A percentile compares a stretch with the other conserved stretches of the same genome.
Conservation (phyloP, 306 rosid species). For the Elaeagnus macrophylla region DNA sequence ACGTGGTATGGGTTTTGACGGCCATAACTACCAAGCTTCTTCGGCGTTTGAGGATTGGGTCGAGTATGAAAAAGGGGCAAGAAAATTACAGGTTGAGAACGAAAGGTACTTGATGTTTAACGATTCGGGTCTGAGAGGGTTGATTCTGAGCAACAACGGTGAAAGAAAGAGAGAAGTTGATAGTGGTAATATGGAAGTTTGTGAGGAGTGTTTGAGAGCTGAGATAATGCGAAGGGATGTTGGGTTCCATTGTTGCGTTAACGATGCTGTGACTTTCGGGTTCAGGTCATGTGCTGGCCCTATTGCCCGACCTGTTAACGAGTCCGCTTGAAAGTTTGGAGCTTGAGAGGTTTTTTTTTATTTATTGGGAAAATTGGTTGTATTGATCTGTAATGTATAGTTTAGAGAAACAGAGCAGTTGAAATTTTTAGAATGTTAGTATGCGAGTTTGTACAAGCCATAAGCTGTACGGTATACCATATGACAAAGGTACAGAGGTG, state of each 20-base stretch:
- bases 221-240: constrained; percentile 20
- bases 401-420: too few species aligned
- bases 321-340: constrained; percentile 18
- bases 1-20: constrained; percentile 20
- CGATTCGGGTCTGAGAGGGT: constrained; percentile 12
- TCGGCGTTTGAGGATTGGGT: constrained; percentile 18
- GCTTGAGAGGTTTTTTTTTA: too few species aligned
- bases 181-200: constrained; percentile 8
- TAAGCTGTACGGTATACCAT: too few species aligned
- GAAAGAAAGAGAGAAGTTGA: background rate
- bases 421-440: too few species aligned
- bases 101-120: constrained; percentile 28
- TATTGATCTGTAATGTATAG: too few species aligned
- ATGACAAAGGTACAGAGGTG: too few species aligned
- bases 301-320: constrained; percentile 48
- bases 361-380: too few species aligned
- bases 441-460: too few species aligned
- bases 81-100: constrained; percentile 30
- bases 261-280: constrained; percentile 42
- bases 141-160: background rate
- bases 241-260: constrained; percentile 59
- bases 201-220: constrained; percentile 41
- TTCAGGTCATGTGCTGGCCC: constrained; percentile 71
- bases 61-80: constrained; percentile 29
- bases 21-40: constrained; percentile 3